Evolutionary conservation across 352 stramenopile species (phyloP).

Genomic region (Peronospora tabacina): DNA sequence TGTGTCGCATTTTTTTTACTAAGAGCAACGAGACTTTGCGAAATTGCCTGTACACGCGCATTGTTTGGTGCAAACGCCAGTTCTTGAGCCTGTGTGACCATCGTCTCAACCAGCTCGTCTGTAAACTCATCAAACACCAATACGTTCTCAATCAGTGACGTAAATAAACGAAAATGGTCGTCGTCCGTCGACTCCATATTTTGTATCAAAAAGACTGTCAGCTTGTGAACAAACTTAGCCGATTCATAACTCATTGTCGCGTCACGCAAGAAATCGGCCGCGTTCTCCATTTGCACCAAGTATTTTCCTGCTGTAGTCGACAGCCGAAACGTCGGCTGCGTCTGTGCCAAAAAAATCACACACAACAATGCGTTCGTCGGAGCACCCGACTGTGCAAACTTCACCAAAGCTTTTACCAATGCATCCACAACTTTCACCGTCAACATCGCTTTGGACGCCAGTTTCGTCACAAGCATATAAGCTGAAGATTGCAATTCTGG

Average conservation of each 20-base stretch:
- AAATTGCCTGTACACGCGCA: constrained; percentile 38
- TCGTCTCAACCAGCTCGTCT: constrained; percentile 37
- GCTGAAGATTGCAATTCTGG: constrained; percentile 73
- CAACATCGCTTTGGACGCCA: constrained; percentile 71
- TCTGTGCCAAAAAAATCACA: constrained; percentile 67
- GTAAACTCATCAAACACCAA: constrained; percentile 40
- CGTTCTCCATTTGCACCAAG: constrained; percentile 56
- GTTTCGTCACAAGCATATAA: constrained; percentile 83
- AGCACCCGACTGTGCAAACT: constrained; percentile 55
- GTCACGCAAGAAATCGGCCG: constrained; percentile 55
- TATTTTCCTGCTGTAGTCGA: constrained; percentile 52
- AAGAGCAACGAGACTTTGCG: constrained; percentile 36
- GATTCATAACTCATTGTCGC: constrained; percentile 66
- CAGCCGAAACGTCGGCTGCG: constrained; percentile 58
- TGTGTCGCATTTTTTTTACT: constrained; percentile 55
- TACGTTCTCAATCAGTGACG: constrained; percentile 36
- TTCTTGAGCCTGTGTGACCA: constrained; percentile 41
- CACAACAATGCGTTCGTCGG: constrained; percentile 73
- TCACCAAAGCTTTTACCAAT: constrained; percentile 66
- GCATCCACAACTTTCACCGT: constrained; percentile 65
- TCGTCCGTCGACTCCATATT: constrained; percentile 37
- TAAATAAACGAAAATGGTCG: constrained; percentile 31
- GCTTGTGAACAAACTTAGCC: constrained; percentile 54
- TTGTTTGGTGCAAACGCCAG: constrained; percentile 35
- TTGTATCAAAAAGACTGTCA: constrained; percentile 44